Base-by-base conservation (phyloP, 2,329 filamentous ascomycete genomes). In the Magnaporthiopsis rhizophila region DNA sequence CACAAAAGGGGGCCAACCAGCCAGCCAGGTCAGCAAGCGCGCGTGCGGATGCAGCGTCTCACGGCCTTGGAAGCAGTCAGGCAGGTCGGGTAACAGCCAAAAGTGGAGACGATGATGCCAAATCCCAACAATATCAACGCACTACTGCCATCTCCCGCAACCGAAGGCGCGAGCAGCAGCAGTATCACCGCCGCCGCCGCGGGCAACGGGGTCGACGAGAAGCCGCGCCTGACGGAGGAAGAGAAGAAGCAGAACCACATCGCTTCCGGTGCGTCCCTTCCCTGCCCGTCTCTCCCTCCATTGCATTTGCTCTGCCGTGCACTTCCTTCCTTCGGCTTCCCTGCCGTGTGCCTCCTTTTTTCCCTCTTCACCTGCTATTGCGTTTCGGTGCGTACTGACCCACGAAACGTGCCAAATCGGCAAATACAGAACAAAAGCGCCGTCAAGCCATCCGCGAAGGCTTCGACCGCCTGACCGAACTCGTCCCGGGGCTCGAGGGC, bases 401-500 rank as follows among this genome's bases (percentile, higher is more conserved):
- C 4, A 38, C 61, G 36, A 58, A 7, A 38, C 26, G 15, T 61
- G 32, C 18, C 30, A 13, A 50, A 34, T 5, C 26, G 18, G 24
- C 58, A 26, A 3, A 11, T 32, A 45, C 64, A 76, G 75, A 76
- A 61, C 73, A 76, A 64, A 76, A 76, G 61, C 71, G 75, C 2
- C 72, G 75, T 3, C 69, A 71, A 60, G 90, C 89, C 18, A 96
- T 97, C 68, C 84, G 92, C 60, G 87, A 91, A 65, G 91, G 90
- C 65, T 96, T 96, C 74, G 91, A 96, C 74, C 84, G 87, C 45
- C 83, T 97, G 32, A 90, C 90, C 21, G 85, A 88, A 63, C 82
- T 96, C 38, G 91, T 96, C 0, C 92, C 92, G 0, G 91, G 90
- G 0, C 81, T 96, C 63, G 85, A 91, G 70, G 92, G 92, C 0